Evolutionary conservation across 768 basidiomycete species (phyloP), one percentile per base, ranked within the genome.

Genomic region (Panaeolus cyanescens): DNA sequence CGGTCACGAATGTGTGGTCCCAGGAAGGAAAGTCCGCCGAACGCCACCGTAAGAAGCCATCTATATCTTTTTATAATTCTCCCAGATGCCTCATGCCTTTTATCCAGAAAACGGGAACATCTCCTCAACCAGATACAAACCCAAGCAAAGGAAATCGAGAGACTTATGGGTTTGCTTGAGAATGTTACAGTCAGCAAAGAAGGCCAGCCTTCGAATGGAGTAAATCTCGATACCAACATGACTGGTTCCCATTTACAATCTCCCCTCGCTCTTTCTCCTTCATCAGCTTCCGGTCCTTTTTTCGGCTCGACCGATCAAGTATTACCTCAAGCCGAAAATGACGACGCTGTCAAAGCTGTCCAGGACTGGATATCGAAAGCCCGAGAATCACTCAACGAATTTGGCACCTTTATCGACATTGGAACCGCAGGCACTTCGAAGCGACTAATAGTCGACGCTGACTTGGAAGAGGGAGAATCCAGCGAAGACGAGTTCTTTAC

Each of bases 11-110:
- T 93, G 91, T 65, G 75, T 87, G 39, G 91, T 90, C 55, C 91
- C 91, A n/a, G 91, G 91, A n/a, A 82, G 89, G 63, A 93, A 91
- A 74, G 90, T 90, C 68, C 87, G 91, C 59, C 80, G 88, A 50
- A 83, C 87, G 4, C 91, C 92, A 56, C 92, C 90, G 91, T 93
- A 74, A 71, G 89, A 76, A 28, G 45, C 22, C 20, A 42, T 8
- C n/a, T 54, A 7, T 40, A 1, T 19, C 42, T 32, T 50, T 32
- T 13, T 22, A 19, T 37, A 28, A 34, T 32, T 36, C 32, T 28
- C 28, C n/a, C 12, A 55, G 61, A 64, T 57, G 30, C 37, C 42
- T 36, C 40, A 22, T 60, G 42, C 36, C 37, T 59, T 34, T 33
- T 42, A 22, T 61, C 30, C 45, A 93, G 91, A 37, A 92, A 92